These are phyloP conservation scores for Thinopyrum elongatum DNA, from an alignment of 176 grass and related monocot species.

Conservation along the genomic window DNA sequence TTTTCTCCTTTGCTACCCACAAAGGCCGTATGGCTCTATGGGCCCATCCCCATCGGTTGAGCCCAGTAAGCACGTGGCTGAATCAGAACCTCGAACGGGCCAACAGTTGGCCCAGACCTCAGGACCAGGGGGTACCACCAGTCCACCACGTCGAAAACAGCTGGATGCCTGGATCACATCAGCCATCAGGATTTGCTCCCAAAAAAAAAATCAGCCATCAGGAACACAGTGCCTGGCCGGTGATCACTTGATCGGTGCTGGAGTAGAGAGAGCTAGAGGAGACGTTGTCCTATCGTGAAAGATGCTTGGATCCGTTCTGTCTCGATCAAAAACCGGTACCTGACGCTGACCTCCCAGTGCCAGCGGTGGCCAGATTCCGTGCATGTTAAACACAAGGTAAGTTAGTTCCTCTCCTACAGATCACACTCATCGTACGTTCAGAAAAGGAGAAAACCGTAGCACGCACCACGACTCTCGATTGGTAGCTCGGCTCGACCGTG, in stretches of 20 bases:
- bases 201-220: neutral
- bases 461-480: too few species aligned
- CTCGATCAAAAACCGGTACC: neutral
- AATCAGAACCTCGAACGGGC: neutral
- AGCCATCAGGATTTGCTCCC: neutral
- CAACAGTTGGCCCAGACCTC: neutral
- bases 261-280: neutral
- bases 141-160: neutral
- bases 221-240: neutral
- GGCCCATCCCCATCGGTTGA: neutral
- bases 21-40: neutral
- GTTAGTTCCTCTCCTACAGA: neutral
- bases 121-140: neutral
- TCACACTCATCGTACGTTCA: neutral
- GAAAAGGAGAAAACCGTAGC: too few species aligned
- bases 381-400: neutral
- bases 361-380: neutral
- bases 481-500: neutral
- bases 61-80: neutral
- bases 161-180: neutral
- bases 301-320: neutral
- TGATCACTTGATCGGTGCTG: neutral
- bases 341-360: neutral
- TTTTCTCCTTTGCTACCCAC: neutral
- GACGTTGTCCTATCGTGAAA: neutral